Conservation (phyloP, 257 asterid species). For the Capsicum chinense region DNA sequence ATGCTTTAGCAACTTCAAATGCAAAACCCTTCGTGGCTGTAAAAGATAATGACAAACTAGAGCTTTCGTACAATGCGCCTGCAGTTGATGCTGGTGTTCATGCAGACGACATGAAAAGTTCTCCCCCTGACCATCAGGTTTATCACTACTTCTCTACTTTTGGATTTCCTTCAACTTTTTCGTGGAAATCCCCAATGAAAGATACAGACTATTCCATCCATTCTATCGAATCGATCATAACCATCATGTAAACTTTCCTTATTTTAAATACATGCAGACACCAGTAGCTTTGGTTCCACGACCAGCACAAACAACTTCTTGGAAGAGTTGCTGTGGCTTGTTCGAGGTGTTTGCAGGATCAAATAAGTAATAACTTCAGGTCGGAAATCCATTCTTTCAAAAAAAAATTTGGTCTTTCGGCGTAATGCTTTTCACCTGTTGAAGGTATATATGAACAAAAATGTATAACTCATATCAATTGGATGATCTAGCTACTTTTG, state of each 20-base stretch:
- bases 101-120: slow-evolving; percentile 35
- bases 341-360: slow-evolving; percentile 63
- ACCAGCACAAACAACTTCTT: slow-evolving; percentile 49
- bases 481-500: neutral
- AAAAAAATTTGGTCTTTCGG: neutral
- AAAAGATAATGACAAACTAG: slow-evolving; percentile 42
- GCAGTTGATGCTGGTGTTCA: slow-evolving; percentile 33
- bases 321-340: slow-evolving; percentile 81
- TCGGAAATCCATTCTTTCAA: slow-evolving; percentile 17
- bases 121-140: slow-evolving; percentile 35
- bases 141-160: neutral
- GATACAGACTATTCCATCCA: neutral
- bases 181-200: neutral
- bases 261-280: slow-evolving; percentile 40
- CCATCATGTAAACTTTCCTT: neutral
- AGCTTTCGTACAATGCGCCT: slow-evolving; percentile 35
- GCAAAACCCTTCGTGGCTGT: slow-evolving; percentile 29
- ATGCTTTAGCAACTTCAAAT: slow-evolving; percentile 25
- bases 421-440: neutral
- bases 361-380: slow-evolving; percentile 53
- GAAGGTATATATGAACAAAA: slow-evolving; percentile 1
- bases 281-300: slow-evolving; percentile 40
- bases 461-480: neutral
- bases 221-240: neutral
- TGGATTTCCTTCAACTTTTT: neutral